Percentiles rank a stretch among this genome's conserved stretches.
phyloP scores from a whole-genome alignment of 176 grass and related monocot genomes.

The Triticum timopheevii region DNA sequence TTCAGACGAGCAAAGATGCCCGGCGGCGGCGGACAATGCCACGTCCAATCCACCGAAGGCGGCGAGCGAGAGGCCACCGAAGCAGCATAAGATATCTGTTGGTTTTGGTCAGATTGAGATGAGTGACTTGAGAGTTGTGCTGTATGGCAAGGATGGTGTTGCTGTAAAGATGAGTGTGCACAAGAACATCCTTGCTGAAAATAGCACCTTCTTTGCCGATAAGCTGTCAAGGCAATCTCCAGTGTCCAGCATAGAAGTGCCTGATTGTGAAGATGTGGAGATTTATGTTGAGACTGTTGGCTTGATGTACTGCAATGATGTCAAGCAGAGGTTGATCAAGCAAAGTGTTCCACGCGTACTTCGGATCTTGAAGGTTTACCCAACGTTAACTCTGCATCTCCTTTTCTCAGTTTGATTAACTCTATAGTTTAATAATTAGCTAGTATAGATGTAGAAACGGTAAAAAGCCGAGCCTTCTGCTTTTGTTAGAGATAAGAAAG shows the following conservation, averaged over 20 bases:
- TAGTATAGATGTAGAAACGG: not conserved
- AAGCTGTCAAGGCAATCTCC: constrained; percentile 64
- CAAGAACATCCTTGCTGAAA: constrained; percentile 62
- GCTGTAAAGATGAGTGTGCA: constrained; percentile 86
- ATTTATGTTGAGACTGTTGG: constrained; percentile 88
- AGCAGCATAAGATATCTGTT: constrained; percentile 76
- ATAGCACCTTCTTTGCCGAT: constrained; percentile 76
- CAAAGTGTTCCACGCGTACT: constrained; percentile 76
- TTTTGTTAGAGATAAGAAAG: not conserved
- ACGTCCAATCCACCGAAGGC: constrained; percentile 42
- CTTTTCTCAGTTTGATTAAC: not conserved
- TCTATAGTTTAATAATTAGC: not conserved
- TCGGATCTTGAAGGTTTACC: constrained; percentile 80
- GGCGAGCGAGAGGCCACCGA: constrained; percentile 44
- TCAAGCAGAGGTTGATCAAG: constrained; percentile 78
- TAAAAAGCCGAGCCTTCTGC: not conserved
- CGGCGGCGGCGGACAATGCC: not conserved
- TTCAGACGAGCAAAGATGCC: constrained; percentile 41
- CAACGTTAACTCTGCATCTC: not conserved
- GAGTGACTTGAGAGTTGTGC: constrained; percentile 76
- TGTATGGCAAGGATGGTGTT: constrained; percentile 78
- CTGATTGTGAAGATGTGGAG: constrained; percentile 90
- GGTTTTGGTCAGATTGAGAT: constrained; percentile 75
- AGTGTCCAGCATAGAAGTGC: constrained; percentile 50
- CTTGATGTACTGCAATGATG: constrained; percentile 86